Percentiles rank a stretch among this genome's conserved stretches.
Evolutionary conservation across 768 basidiomycete species (phyloP).

Genomic region (Phlebiopsis gigantea): DNA sequence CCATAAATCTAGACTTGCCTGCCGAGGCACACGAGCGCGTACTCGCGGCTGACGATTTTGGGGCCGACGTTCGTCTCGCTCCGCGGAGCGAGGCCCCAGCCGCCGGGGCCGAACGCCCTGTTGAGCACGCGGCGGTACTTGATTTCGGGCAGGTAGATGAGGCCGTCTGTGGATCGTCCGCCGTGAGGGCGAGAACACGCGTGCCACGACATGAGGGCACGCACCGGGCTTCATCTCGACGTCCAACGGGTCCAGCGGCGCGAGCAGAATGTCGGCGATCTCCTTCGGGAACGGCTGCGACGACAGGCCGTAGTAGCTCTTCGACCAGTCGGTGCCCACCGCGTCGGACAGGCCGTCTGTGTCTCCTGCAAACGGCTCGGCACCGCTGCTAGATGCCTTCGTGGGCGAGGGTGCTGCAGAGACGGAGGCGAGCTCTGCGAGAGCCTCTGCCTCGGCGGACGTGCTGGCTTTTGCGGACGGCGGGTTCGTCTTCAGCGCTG

Average conservation of each 20-base stretch:
- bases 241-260: slow-evolving; percentile 70
- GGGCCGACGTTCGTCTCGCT: slow-evolving; percentile 88
- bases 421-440: neutral
- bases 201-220: slow-evolving; percentile 16
- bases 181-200: neutral
- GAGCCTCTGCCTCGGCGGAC: neutral
- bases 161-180: slow-evolving; percentile 55
- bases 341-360: neutral
- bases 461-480: neutral
- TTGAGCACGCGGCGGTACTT: slow-evolving; percentile 92
- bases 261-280: slow-evolving; percentile 62
- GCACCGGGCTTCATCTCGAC: slow-evolving; percentile 92
- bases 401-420: neutral
- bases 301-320: slow-evolving; percentile 79
- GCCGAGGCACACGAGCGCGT: slow-evolving; percentile 90
- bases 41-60: slow-evolving; percentile 87
- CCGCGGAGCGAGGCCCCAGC: slow-evolving; percentile 93
- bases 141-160: slow-evolving; percentile 94
- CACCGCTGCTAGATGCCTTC: neutral
- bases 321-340: slow-evolving; percentile 79
- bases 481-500: neutral
- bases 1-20: slow-evolving; percentile 44
- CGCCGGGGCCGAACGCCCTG: slow-evolving; percentile 92
- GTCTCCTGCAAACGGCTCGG: neutral
- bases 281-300: slow-evolving; percentile 73